Evolutionary conservation across 2,329 filamentous ascomycete species (phyloP).

Genomic region (Botrytis fragariae): DNA sequence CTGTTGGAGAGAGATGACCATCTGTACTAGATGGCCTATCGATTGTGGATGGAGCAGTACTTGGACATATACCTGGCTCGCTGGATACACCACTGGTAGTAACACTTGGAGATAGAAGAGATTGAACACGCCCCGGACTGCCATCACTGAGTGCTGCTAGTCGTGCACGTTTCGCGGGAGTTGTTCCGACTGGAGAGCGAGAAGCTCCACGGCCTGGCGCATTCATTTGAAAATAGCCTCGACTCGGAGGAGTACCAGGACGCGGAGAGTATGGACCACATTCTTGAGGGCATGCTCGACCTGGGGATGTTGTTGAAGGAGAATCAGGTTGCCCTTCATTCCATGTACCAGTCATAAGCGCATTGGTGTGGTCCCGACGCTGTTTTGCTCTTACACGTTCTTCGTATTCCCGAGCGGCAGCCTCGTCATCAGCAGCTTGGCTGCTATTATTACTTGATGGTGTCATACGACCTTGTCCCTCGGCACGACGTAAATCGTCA

Average conservation of each 20-base stretch:
- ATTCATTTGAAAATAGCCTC: constrained; percentile 18
- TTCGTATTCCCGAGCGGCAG: constrained; percentile 33
- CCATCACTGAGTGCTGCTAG: constrained; percentile 30
- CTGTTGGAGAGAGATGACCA: constrained; percentile 31
- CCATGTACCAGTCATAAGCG: constrained; percentile 57
- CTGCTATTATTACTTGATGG: constrained; percentile 33
- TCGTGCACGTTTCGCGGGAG: constrained; percentile 34
- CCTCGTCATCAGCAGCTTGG: constrained; percentile 28
- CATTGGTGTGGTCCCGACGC: constrained; percentile 50
- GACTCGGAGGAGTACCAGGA: constrained; percentile 7
- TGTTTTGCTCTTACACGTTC: constrained; percentile 35
- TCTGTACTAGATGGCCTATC: constrained; percentile 29
- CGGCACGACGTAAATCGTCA: constrained; percentile 65
- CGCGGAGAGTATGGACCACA: constrained; percentile 17
- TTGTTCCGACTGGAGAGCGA: constrained; percentile 23
- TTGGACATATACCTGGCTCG: constrained; percentile 28
- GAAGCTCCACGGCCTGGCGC: constrained; percentile 24
- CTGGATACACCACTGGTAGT: constrained; percentile 22
- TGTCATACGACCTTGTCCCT: constrained; percentile 45
- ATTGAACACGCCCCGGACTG: constrained; percentile 30
- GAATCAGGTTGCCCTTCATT: constrained; percentile 63
- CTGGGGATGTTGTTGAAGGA: constrained; percentile 41
- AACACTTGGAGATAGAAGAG: constrained; percentile 32
- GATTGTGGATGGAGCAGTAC: constrained; percentile 12
- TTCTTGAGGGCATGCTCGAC: constrained; percentile 23